Evolutionary conservation across 2,329 filamentous ascomycete genomes (phyloP), one percentile per base, ranked within the genome.

Genomic region (Penicillium concentricum): DNA sequence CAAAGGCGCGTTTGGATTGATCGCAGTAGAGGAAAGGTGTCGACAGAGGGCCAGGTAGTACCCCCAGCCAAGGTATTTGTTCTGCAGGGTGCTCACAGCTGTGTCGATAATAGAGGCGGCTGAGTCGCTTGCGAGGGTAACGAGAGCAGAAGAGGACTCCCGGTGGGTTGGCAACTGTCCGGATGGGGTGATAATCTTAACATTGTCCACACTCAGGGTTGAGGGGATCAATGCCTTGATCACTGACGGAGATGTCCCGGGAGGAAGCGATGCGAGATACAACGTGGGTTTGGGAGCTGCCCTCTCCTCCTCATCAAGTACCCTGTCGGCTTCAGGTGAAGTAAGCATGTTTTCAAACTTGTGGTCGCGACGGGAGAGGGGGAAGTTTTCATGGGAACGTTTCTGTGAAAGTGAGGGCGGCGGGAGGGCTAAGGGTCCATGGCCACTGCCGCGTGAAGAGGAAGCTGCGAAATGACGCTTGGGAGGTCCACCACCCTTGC

Each of bases 1-100:
- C 3, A 82, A 74, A 6, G 81, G 78, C 24, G 81, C 72, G n/a
- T 82, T 78, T 4, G 80, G 78, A 41, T 80, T 79, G n/a, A 89
- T 81, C 1, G 87, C 81, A 26, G 82, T 86, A 3, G 91, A 95
- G 0, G 91, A 95, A 4, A 96, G 81, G 75, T 95, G 90, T 10
- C 91, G 82, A 58, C 92, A 90, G 43, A 96, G 81, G 7, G 85
- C 88, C 2, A 97, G 79, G 72, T 92, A 88, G 76, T 88, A 91
- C 5, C 92, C 92, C 70, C 86, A 91, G 16, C 92, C 92, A 16
- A 96, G 78, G 70, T 97, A 96, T 63, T 83, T 86, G 62, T 94
- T 92, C 69, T 95, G 90, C 32, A 96, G 77, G 4, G 84, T 77
- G 69, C 87, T 93, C 51, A 96, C 90, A 0, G 87, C 84, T 4